Evolutionary conservation across 306 rosid genomes (phyloP).

Genomic region (Urtica urens): DNA sequence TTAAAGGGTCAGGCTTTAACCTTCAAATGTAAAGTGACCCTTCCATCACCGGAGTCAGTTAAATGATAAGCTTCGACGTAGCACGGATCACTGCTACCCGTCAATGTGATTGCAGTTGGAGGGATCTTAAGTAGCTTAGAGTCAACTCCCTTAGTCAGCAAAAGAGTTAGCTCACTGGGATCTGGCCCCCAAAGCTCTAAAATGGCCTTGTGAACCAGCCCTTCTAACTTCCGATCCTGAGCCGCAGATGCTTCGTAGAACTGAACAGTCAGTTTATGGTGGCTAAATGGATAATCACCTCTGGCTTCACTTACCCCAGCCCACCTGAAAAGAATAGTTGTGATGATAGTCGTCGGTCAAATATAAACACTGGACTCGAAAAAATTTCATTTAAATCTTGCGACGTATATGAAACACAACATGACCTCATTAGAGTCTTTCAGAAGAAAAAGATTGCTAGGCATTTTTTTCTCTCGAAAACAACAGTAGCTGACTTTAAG

Average conservation of each 20-base stretch:
- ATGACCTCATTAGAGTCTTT: no score
- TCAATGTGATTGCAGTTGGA: constrained; percentile 87
- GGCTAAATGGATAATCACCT: constrained; percentile 99
- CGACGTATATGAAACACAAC: no score
- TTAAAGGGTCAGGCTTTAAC: constrained; percentile 17
- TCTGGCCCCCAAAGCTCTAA: constrained; percentile 97
- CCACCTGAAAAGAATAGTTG: constrained; percentile 53
- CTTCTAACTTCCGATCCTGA: constrained; percentile 97
- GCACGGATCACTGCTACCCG: constrained; percentile 99
- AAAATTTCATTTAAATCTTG: no score
- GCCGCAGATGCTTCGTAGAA: constrained; percentile 97
- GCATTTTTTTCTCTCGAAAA: background rate
- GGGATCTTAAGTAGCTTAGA: constrained; percentile 89
- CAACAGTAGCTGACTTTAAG: background rate
- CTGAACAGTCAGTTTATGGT: constrained; percentile 95
- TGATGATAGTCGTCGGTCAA: constrained; percentile 7
- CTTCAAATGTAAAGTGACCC: constrained; percentile 86
- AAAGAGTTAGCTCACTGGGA: constrained; percentile 82
- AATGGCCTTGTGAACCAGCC: constrained; percentile 96
- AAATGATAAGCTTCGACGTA: constrained; percentile 94
- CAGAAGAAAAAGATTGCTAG: background rate
- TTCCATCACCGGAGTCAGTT: constrained; percentile 88
- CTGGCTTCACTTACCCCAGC: constrained; percentile 84
- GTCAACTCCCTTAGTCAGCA: constrained; percentile 82
- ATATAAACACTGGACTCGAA: background rate